Conservation (phyloP, 192 early-diverging fungal genomes). For the Linnemannia zychae region DNA sequence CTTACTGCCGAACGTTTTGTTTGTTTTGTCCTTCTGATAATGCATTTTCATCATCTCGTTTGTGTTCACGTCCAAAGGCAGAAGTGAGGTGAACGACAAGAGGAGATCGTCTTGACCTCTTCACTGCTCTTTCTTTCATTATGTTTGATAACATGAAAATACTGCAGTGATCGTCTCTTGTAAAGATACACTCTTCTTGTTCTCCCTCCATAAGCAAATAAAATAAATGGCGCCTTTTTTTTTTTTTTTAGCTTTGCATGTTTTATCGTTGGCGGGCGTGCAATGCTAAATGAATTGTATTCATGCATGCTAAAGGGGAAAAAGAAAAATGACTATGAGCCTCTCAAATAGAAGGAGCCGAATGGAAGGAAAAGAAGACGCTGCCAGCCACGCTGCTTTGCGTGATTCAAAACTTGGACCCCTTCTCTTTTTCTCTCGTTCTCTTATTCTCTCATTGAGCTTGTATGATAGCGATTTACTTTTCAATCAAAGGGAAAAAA, state of each 20-base stretch:
- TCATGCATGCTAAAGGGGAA: neutral
- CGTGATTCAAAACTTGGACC: neutral
- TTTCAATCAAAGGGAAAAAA: neutral
- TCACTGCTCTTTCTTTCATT: neutral
- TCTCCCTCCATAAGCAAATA: neutral
- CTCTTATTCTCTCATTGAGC: neutral
- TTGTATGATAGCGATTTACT: neutral
- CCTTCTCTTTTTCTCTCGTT: neutral
- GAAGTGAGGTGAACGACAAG: too few relatives aligned
- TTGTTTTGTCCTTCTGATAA: neutral
- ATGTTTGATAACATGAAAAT: neutral
- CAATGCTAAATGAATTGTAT: neutral
- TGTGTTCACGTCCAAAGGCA: neutral
- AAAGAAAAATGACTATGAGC: neutral
- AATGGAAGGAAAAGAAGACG: too few relatives aligned
- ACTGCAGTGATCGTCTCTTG: neutral
- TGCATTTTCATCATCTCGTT: too few relatives aligned
- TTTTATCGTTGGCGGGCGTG: neutral
- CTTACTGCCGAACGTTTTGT: neutral
- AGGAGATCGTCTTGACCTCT: neutral
- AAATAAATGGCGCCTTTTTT: neutral
- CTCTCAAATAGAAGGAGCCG: neutral
- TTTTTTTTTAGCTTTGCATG: neutral
- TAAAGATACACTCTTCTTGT: neutral
- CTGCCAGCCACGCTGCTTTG: neutral